A percentile compares a stretch with the other conserved stretches of the same genome.
Conservation (phyloP, 768 basidiomycete genomes). For the Suillus lakei region DNA sequence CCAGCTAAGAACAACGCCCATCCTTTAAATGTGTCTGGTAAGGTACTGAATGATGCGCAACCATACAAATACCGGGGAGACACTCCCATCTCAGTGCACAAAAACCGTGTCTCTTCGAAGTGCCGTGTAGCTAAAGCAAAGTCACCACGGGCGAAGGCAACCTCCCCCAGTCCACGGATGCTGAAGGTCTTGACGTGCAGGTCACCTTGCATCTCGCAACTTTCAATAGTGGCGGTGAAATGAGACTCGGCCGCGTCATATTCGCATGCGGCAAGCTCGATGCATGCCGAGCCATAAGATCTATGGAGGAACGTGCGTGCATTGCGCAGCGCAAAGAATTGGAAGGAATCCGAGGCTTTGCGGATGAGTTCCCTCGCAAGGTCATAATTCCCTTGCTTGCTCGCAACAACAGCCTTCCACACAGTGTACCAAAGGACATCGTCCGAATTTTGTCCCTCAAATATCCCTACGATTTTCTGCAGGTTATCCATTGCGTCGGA, state of each 20-base stretch:
- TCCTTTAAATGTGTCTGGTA: background rate
- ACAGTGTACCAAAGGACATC: background rate
- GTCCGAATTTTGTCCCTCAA: background rate
- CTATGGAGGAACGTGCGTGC: background rate
- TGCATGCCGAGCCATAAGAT: background rate
- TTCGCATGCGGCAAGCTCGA: background rate
- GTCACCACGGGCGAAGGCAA: background rate
- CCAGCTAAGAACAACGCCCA: background rate
- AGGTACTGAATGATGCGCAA: background rate
- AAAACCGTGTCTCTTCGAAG: background rate
- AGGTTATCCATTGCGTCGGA: background rate
- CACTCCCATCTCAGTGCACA: background rate
- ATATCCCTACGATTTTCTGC: background rate
- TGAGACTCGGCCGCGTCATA: background rate
- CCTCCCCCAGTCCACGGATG: background rate
- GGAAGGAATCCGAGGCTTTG: background rate
- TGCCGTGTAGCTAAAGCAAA: background rate
- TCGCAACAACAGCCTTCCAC: background rate
- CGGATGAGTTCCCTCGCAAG: background rate
- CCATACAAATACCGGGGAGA: background rate
- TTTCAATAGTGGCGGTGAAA: background rate
- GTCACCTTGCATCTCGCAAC: background rate
- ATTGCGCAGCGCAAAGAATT: background rate
- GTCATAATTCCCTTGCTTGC: background rate
- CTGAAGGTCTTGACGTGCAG: background rate